Percentiles rank a stretch among this genome's conserved stretches.
phyloP scores from a whole-genome alignment of 345 rosid species.

The Salix udensis region DNA sequence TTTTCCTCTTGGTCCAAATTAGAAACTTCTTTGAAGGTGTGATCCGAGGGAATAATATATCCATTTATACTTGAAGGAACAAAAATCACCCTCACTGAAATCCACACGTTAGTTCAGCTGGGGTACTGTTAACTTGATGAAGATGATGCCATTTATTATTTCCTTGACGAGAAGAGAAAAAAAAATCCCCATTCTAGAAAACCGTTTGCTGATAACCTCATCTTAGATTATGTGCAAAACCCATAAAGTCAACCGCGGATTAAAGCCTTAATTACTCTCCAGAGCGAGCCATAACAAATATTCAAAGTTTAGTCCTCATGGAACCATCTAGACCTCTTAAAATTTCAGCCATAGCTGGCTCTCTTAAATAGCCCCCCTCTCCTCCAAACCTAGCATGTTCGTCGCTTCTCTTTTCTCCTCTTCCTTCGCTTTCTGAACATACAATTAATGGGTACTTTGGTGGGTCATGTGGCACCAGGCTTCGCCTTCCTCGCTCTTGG shows the following conservation, averaged over 20 bases:
- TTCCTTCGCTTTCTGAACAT: not conserved
- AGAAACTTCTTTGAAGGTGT: no score
- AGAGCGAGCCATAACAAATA: slow-evolving; percentile 12
- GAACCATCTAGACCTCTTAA: slow-evolving; percentile 19
- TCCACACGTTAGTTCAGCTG: no score
- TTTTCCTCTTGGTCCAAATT: no score
- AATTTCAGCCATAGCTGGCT: not conserved
- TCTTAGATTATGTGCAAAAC: not conserved
- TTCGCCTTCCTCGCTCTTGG: slow-evolving; percentile 59
- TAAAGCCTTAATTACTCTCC: not conserved
- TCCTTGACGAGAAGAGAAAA: no score
- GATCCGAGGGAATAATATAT: no score
- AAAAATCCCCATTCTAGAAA: slow-evolving; percentile 15
- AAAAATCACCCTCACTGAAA: no score
- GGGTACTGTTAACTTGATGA: no score
- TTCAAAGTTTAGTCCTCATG: slow-evolving; percentile 5
- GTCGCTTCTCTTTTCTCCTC: not conserved
- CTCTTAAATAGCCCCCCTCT: not conserved
- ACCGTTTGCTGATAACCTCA: not conserved
- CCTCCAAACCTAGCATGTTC: not conserved
- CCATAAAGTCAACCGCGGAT: slow-evolving; percentile 10
- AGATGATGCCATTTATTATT: no score
- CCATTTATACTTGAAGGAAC: no score
- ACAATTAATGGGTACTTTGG: slow-evolving; percentile 56
- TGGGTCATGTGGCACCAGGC: slow-evolving; percentile 79